Evolutionary conservation across 352 stramenopile species (phyloP).

Genomic region (Phytophthora citricola): DNA sequence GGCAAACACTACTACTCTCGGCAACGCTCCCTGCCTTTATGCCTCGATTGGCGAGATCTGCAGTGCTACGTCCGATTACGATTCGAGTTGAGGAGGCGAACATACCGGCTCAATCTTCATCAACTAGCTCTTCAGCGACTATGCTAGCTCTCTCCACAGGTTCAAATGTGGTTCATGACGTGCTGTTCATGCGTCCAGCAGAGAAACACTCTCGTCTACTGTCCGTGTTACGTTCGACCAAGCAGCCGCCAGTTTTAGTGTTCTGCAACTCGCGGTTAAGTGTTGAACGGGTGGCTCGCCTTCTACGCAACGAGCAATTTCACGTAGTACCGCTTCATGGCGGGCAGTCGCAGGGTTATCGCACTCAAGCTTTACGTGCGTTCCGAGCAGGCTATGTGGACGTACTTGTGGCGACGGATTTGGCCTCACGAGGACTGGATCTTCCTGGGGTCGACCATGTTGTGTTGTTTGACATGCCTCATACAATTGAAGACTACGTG

Average conservation of each 20-base stretch:
- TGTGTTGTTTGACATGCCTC: conserved; percentile 92
- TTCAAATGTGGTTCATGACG: conserved; percentile 91
- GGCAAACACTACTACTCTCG: conserved; percentile 94
- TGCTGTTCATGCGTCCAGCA: conserved; percentile 54
- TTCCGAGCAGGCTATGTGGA: conserved; percentile 65
- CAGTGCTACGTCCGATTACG: conserved; percentile 93
- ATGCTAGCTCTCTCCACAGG: conserved; percentile 24
- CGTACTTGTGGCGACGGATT: conserved; percentile 92
- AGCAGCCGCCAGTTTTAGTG: conserved; percentile 94
- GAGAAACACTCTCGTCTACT: conserved; percentile 58
- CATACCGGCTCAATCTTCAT: conserved; percentile 12
- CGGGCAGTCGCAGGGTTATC: conserved; percentile 81
- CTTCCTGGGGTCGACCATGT: conserved; percentile 86
- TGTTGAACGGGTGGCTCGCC: conserved; percentile 91
- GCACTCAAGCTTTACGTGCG: conserved; percentile 50
- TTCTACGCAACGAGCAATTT: conserved; percentile 95
- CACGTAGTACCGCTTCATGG: conserved; percentile 96
- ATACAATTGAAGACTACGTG: conserved; percentile 92
- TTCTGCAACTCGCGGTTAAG: conserved; percentile 98
- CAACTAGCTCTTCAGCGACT: neutral
- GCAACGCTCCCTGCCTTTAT: conserved; percentile 94
- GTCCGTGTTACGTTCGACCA: conserved; percentile 66
- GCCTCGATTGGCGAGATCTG: conserved; percentile 90
- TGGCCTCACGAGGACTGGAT: conserved; percentile 90
- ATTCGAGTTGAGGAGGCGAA: conserved; percentile 84